Percentiles rank a stretch among this genome's conserved stretches.
Conservation (phyloP, 169 alveolate genomes). For the Cystoisospora suis region DNA sequence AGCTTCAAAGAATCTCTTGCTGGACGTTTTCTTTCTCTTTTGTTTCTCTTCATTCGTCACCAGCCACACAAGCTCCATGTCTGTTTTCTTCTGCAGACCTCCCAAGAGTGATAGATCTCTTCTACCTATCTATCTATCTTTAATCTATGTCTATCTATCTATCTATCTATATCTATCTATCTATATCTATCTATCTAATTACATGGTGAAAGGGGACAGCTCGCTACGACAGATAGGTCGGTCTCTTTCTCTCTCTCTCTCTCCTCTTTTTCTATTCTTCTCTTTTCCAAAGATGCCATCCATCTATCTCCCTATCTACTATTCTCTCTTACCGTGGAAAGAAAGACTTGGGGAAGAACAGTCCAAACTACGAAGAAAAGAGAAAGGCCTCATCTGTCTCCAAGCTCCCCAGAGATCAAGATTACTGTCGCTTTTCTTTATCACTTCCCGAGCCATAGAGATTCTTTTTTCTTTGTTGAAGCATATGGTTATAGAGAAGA, state of each 20-base stretch:
- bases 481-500: slow-evolving; percentile 73
- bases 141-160: too few relatives aligned
- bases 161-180: too few relatives aligned
- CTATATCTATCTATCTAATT: too few relatives aligned
- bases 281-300: not conserved
- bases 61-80: not conserved
- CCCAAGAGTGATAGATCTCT: not conserved
- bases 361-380: not conserved
- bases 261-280: not conserved
- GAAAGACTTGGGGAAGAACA: not conserved
- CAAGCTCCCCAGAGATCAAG: not conserved
- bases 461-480: slow-evolving; percentile 68
- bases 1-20: too few relatives aligned
- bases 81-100: not conserved
- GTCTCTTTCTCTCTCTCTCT: not conserved
- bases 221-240: not conserved
- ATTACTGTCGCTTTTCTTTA: not conserved
- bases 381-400: not conserved
- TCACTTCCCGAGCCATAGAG: slow-evolving; percentile 47
- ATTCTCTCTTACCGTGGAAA: not conserved
- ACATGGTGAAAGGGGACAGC: not conserved
- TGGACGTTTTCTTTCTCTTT: too few relatives aligned
- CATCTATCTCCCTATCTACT: not conserved
- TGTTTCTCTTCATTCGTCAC: too few relatives aligned
- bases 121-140: too few relatives aligned